Percentiles rank a stretch among this genome's conserved stretches.
Evolutionary conservation across 139 green algal species (phyloP).

Genomic region (Zygnema circumcarinatum): DNA sequence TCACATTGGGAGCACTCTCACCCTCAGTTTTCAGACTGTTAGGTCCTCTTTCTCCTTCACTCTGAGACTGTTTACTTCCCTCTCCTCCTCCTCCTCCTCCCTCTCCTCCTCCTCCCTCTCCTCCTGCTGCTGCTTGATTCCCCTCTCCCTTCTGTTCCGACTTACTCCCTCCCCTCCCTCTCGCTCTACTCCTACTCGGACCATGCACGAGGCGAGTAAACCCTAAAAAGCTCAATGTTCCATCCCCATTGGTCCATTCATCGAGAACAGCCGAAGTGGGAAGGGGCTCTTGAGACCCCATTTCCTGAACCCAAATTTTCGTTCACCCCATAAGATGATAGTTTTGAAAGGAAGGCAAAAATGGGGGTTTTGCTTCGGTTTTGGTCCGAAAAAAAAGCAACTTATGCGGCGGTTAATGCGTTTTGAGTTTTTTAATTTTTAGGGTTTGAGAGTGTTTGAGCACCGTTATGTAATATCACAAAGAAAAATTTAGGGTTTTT

Average conservation of each 20-base stretch:
- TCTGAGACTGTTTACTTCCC: background rate
- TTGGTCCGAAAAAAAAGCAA: background rate
- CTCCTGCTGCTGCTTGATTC: no score
- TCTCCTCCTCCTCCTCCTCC: background rate
- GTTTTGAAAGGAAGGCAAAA: background rate
- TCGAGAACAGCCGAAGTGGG: slow-evolving; percentile 7
- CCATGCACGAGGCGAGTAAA: slow-evolving; percentile 37
- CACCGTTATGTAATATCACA: no score
- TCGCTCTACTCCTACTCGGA: slow-evolving; percentile 9
- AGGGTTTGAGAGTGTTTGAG: no score
- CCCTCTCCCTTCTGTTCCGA: background rate
- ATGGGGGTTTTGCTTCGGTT: background rate
- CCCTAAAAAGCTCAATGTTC: slow-evolving; percentile 40
- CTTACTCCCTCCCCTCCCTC: slow-evolving; percentile 13
- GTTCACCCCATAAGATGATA: background rate
- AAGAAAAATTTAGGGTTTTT: no score
- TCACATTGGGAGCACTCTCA: no score
- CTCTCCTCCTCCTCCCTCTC: background rate
- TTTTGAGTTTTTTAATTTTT: background rate
- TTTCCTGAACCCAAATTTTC: background rate
- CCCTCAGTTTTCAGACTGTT: no score
- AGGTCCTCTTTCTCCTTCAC: background rate
- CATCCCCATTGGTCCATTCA: slow-evolving; percentile 36
- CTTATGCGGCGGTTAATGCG: background rate
- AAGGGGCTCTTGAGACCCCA: background rate